A percentile compares a stretch with the other conserved stretches of the same genome.
These are phyloP conservation scores for Albatrellus ellisii DNA, from an alignment of 768 basidiomycete genomes.

Conservation along the genomic window DNA sequence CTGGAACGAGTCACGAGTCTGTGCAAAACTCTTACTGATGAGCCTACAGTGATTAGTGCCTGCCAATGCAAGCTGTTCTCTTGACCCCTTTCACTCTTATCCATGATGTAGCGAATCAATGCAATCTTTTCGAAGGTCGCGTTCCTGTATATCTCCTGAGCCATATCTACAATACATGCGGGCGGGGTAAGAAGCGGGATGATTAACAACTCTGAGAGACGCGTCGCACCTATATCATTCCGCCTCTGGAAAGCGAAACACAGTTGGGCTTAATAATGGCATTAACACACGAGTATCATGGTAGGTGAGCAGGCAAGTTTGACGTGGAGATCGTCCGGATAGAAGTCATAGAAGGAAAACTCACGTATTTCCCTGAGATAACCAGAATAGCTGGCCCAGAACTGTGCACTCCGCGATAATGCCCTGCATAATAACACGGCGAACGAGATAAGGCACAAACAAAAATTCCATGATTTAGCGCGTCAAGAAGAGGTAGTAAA, in stretches of 20 bases:
- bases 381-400: conserved; percentile 15
- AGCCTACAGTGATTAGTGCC: not conserved
- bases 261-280: conserved; percentile 6
- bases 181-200: not conserved
- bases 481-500: too few species aligned
- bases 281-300: not conserved
- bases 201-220: too few species aligned
- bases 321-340: too few species aligned
- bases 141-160: conserved; percentile 12
- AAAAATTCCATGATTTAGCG: too few species aligned
- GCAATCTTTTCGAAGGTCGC: conserved; percentile 12
- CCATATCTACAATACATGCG: conserved; percentile 4
- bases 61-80: conserved; percentile 3
- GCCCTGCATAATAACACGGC: conserved; percentile 2
- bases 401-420: conserved; percentile 13
- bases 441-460: not conserved
- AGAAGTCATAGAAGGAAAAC: not conserved
- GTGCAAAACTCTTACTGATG: not conserved
- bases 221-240: conserved; percentile 9
- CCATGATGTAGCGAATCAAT: conserved; percentile 9
- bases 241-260: conserved; percentile 11
- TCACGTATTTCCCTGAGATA: conserved; percentile 14
- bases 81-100: conserved; percentile 4
- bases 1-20: not conserved
- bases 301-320: too few species aligned